Conservation (phyloP, 2,329 filamentous ascomycete species). For the Pseudocercospora vitis region DNA sequence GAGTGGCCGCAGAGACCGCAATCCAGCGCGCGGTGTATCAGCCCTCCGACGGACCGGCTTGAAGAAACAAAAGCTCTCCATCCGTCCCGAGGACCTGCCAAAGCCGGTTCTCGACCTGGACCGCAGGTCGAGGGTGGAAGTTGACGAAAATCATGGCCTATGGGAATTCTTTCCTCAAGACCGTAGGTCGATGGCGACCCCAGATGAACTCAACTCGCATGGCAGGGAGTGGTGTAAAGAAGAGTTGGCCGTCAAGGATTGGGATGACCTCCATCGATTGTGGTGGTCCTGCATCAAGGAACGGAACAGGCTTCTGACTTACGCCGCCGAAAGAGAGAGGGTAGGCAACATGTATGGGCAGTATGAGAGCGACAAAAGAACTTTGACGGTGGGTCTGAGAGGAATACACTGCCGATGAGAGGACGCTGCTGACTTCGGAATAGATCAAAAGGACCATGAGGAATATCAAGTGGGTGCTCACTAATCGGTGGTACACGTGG, state of each 20-base stretch:
- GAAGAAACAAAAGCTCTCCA: conserved; percentile 53
- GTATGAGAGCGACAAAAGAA: conserved; percentile 62
- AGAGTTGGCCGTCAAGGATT: conserved; percentile 85
- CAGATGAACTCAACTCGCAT: conserved; percentile 68
- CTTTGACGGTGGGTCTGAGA: conserved; percentile 60
- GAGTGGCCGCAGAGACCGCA: conserved; percentile 63
- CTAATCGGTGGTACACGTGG: conserved; percentile 87
- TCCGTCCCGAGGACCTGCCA: conserved; percentile 71
- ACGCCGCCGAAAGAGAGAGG: conserved; percentile 65
- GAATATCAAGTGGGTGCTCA: conserved; percentile 79
- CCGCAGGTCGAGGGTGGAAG: conserved; percentile 56
- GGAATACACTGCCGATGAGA: neutral
- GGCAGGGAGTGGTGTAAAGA: conserved; percentile 81
- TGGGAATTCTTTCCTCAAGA: conserved; percentile 86
- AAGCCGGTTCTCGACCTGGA: conserved; percentile 63
- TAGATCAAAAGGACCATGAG: conserved; percentile 77
- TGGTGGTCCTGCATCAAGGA: conserved; percentile 97
- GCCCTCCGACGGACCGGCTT: conserved; percentile 75
- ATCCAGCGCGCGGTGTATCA: conserved; percentile 77
- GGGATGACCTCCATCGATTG: conserved; percentile 86
- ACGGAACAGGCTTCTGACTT: conserved; percentile 83
- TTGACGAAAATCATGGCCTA: conserved; percentile 77
- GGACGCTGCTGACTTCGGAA: conserved; percentile 3
- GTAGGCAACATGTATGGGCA: conserved; percentile 67
- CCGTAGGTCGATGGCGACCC: conserved; percentile 67